Evolutionary conservation across 2,329 filamentous ascomycete species (phyloP).

Genomic region (Ceratocystis papillata): DNA sequence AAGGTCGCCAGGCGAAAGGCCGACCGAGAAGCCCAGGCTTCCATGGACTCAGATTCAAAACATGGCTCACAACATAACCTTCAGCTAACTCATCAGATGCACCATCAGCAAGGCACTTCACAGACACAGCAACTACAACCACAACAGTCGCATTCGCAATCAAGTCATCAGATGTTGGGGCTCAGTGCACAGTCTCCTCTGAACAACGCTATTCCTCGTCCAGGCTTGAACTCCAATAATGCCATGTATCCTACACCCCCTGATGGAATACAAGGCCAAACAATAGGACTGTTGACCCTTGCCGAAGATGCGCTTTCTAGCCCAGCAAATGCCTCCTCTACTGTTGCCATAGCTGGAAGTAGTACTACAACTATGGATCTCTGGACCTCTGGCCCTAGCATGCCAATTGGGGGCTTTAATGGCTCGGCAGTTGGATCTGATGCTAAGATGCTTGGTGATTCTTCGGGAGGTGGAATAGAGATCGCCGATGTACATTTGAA

Average conservation of each 20-base stretch:
- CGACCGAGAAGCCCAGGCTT: slow-evolving; percentile 37
- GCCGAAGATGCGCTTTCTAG: slow-evolving; percentile 49
- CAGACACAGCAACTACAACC: slow-evolving; percentile 3
- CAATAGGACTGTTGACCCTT: slow-evolving; percentile 26
- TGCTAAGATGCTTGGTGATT: not conserved
- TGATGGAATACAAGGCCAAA: slow-evolving; percentile 47
- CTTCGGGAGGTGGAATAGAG: slow-evolving; percentile 50
- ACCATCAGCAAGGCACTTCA: not conserved
- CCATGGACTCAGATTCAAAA: slow-evolving; percentile 3
- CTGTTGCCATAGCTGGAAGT: not conserved
- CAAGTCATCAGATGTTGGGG: slow-evolving; percentile 31
- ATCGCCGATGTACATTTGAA: slow-evolving; percentile 77
- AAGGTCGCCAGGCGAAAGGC: slow-evolving; percentile 39
- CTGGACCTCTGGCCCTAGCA: slow-evolving; percentile 38
- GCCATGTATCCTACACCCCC: slow-evolving; percentile 63
- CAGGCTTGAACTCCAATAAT: slow-evolving; percentile 36
- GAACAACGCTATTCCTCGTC: slow-evolving; percentile 36
- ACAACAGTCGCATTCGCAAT: not conserved
- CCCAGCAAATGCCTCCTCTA: slow-evolving; percentile 30
- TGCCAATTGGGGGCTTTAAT: slow-evolving; percentile 27
- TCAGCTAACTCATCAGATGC: not conserved
- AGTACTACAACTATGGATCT: slow-evolving; percentile 24
- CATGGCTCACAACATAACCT: not conserved
- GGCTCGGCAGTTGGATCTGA: slow-evolving; percentile 41
- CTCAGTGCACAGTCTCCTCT: slow-evolving; percentile 44